These are phyloP conservation scores for Coniferiporia weirii DNA, from an alignment of 1,284 basidiomycete species.

Conservation along the genomic window DNA sequence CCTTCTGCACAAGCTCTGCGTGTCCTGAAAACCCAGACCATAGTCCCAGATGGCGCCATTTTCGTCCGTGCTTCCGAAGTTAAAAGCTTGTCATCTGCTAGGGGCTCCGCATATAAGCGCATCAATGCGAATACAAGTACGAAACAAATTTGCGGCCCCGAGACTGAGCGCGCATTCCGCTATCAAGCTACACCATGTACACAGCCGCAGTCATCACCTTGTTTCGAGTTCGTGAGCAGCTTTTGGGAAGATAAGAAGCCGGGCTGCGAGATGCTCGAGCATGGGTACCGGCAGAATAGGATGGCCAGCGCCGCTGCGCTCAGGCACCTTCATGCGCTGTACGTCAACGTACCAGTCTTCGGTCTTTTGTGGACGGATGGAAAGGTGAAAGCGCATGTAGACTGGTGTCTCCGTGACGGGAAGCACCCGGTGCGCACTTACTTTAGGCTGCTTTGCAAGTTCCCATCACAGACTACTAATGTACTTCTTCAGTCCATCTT, in stretches of 20 bases:
- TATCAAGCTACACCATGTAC: constrained; percentile 47
- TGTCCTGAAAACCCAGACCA: constrained; percentile 40
- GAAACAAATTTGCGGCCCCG: constrained; percentile 32
- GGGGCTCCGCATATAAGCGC: constrained; percentile 41
- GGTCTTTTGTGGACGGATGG: constrained; percentile 52
- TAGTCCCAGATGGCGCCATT: constrained; percentile 43
- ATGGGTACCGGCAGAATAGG: constrained; percentile 54
- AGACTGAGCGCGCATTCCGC: constrained; percentile 41
- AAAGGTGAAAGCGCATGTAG: constrained; percentile 47
- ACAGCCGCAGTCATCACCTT: constrained; percentile 37
- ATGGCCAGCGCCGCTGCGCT: constrained; percentile 47
- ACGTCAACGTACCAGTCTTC: constrained; percentile 43
- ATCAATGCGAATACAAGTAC: constrained; percentile 37
- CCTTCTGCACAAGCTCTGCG: constrained; percentile 26
- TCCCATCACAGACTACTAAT: constrained; percentile 3
- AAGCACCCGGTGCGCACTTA: constrained; percentile 29
- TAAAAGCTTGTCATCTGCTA: constrained; percentile 35
- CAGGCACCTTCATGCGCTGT: constrained; percentile 46
- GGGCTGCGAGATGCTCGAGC: constrained; percentile 39
- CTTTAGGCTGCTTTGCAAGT: neutral
- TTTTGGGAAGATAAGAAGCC: constrained; percentile 60
- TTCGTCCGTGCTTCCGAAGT: constrained; percentile 38
- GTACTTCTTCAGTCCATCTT: constrained; percentile 35
- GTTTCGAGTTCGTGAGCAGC: constrained; percentile 49
- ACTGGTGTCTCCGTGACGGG: constrained; percentile 41